Conservation (phyloP, 2,329 filamentous ascomycete species). For the Beauveria sp. region DNA sequence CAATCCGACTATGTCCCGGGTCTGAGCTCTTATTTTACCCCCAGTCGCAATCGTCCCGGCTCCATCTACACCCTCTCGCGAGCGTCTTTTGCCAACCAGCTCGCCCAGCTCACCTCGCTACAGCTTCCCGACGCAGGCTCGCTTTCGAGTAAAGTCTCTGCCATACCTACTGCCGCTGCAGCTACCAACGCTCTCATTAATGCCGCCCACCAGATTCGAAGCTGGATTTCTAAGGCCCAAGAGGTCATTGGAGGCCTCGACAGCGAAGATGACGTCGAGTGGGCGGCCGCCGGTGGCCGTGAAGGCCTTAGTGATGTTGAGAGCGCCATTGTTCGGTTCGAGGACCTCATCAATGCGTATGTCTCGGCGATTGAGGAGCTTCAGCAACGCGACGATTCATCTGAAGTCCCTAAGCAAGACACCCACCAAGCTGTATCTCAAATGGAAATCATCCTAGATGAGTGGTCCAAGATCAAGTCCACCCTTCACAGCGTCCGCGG, state of each 20-base stretch:
- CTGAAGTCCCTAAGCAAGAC: constrained; percentile 60
- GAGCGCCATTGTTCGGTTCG: constrained; percentile 72
- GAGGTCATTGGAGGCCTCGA: constrained; percentile 85
- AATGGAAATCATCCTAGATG: constrained; percentile 79
- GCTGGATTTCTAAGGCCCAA: constrained; percentile 88
- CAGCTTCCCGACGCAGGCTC: constrained; percentile 80
- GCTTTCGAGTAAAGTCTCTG: constrained; percentile 73
- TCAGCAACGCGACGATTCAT: constrained; percentile 71
- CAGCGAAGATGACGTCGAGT: constrained; percentile 95
- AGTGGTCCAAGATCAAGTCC: constrained; percentile 76
- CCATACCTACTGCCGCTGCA: constrained; percentile 77
- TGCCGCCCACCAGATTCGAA: constrained; percentile 84
- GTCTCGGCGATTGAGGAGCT: constrained; percentile 89
- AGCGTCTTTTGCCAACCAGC: constrained; percentile 85
- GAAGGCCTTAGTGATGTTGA: constrained; percentile 70
- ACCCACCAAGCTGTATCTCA: constrained; percentile 70
- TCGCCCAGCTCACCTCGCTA: constrained; percentile 85
- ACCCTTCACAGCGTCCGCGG: constrained; percentile 73
- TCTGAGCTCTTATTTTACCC: constrained; percentile 57
- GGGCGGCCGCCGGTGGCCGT: constrained; percentile 81
- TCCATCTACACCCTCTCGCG: constrained; percentile 93
- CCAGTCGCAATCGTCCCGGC: constrained; percentile 60
- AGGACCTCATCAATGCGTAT: constrained; percentile 85
- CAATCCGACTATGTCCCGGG: constrained; percentile 41
- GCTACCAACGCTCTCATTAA: constrained; percentile 77